Evolutionary conservation across 177 flowering plant genomes (phyloP), one percentile per base, ranked within the genome.

Genomic region (Tripterygium wilfordii): DNA sequence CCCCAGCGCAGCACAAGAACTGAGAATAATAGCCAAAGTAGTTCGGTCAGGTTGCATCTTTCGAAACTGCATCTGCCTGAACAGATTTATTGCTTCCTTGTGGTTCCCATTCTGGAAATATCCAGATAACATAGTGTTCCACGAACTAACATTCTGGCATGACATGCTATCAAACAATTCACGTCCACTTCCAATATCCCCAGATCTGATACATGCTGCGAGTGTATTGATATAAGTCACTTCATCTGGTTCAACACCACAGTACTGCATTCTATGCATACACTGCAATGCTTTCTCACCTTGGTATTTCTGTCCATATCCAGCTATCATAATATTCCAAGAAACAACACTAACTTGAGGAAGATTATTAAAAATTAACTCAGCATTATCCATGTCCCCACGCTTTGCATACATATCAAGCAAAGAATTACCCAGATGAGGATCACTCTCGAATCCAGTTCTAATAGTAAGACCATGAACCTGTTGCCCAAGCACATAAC

Each of bases 301-400:
- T 28, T 67, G 42, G 33, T 50, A 65, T 30, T 48, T 59, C 48
- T 69, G 70, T 31, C 85, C 95, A 77, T 75, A 78, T 16, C 95
- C 95, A 49, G 88, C 85, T 23, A 89, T 85, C 87, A 89, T 69
- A 44, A 85, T 59, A 66, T 89, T 89, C 90, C 91, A 89, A 20
- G 92, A 79, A 63, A 86, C 80, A 57, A 64, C 67, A 64, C 65
- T 82, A 4, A 60, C 45, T 54, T 75, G 60, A 1, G 60, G 56
- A 65, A 78, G 42, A 57, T 49, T 58, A 45, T 57, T 30, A 60
- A 89, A 86, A 33, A 82, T 23, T 20, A 60, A 58, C 69, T 80
- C 94, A 5, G 94, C 90, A 51, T 49, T 49, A 1, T 54, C 67
- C 84, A 84, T 80, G 31, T 71, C 64, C 25, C 82, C 79, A 62